Percentiles rank a stretch among this genome's conserved stretches.
These are phyloP conservation scores for Panaeolus cyanescens DNA, from an alignment of 768 basidiomycete species.

Conservation along the genomic window DNA sequence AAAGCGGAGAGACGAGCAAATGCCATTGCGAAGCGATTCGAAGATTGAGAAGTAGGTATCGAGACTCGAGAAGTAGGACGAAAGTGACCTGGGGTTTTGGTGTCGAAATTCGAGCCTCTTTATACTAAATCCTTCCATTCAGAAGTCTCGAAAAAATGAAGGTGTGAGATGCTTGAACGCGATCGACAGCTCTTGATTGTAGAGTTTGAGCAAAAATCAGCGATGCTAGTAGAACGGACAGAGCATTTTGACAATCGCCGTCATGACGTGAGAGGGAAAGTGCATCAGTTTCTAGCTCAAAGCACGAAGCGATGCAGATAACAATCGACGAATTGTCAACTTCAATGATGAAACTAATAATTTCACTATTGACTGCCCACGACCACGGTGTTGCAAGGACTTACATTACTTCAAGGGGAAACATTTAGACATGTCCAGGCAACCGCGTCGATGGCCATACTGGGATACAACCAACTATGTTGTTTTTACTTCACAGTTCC, in stretches of 20 bases:
- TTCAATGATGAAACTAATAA: not conserved
- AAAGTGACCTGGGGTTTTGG: not conserved
- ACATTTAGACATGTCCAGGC: not conserved
- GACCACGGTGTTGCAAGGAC: not conserved
- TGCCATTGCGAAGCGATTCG: not conserved
- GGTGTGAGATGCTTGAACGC: not conserved
- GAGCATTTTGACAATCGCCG: not conserved
- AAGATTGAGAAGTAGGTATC: not conserved
- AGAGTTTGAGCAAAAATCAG: not conserved
- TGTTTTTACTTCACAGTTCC: no score
- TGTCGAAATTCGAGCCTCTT: not conserved
- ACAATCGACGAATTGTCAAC: not conserved
- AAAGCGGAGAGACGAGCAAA: not conserved
- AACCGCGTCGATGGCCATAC: not conserved
- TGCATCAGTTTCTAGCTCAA: not conserved
- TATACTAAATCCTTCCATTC: not conserved
- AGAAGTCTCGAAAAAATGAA: not conserved
- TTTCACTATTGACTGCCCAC: not conserved
- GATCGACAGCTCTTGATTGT: not conserved
- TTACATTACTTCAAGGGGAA: not conserved
- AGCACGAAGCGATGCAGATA: not conserved
- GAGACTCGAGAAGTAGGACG: not conserved
- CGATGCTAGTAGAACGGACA: not conserved
- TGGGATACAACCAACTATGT: not conserved
- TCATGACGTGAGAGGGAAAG: not conserved